phyloP scores from a whole-genome alignment of 495 filamentous ascomycete genomes.

The Annulohypoxylon stygium region DNA sequence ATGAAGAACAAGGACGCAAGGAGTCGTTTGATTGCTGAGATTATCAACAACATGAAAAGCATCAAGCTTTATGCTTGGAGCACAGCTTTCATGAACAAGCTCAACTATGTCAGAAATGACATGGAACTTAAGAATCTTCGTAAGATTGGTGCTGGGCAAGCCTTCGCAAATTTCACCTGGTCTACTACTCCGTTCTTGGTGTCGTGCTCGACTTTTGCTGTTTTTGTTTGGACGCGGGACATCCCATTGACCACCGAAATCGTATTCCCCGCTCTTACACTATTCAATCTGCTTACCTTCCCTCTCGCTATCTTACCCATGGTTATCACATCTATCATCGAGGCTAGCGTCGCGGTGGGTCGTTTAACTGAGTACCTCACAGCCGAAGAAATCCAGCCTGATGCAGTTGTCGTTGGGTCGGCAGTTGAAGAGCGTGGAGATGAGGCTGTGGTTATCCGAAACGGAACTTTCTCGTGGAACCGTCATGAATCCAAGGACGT shows the following conservation, averaged over 20 bases:
- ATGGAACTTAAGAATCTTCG: slow-evolving; percentile 94
- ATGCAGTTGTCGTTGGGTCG: slow-evolving; percentile 79
- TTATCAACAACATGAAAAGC: slow-evolving; percentile 99
- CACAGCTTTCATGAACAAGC: slow-evolving; percentile 94
- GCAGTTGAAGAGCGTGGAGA: slow-evolving; percentile 80
- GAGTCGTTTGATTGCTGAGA: slow-evolving; percentile 94
- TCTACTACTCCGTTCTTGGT: slow-evolving; percentile 99
- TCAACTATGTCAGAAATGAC: slow-evolving; percentile 95
- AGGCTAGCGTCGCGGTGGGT: slow-evolving; percentile 91
- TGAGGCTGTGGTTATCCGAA: slow-evolving; percentile 82
- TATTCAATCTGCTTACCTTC: slow-evolving; percentile 96
- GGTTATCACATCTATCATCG: slow-evolving; percentile 97
- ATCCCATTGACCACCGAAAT: slow-evolving; percentile 90
- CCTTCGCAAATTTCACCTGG: slow-evolving; percentile 98
- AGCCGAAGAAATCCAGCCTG: slow-evolving; percentile 89
- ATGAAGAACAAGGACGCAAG: slow-evolving; percentile 99
- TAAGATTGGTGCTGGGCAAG: slow-evolving; percentile 93
- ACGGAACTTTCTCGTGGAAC: slow-evolving; percentile 96
- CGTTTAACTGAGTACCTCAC: slow-evolving; percentile 87
- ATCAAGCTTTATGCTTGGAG: slow-evolving; percentile 99
- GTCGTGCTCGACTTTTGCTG: slow-evolving; percentile 94
- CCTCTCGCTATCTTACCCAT: slow-evolving; percentile 94
- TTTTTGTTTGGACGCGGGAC: slow-evolving; percentile 88
- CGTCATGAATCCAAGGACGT: slow-evolving; percentile 71
- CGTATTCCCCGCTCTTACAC: slow-evolving; percentile 89